Percentiles rank a stretch among this genome's conserved stretches.
These are phyloP conservation scores for Xeromyces bisporus DNA, from an alignment of 495 filamentous ascomycete genomes.

Conservation along the genomic window DNA sequence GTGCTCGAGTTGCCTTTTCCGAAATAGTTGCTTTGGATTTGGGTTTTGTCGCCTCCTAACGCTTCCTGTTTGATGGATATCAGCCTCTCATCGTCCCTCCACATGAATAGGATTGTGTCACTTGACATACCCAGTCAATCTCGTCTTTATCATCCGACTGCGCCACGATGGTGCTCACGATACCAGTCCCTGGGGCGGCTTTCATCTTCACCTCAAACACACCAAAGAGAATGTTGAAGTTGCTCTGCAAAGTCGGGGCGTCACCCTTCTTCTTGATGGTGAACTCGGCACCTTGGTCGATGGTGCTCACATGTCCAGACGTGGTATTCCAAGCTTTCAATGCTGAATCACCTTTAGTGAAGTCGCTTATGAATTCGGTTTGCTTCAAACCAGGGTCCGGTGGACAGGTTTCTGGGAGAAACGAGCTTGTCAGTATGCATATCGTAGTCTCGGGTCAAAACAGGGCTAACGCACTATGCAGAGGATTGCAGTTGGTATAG, in stretches of 20 bases:
- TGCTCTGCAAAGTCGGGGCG: slow-evolving; percentile 54
- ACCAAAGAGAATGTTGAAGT: slow-evolving; percentile 69
- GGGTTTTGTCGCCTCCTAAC: slow-evolving; percentile 41
- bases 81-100: neutral
- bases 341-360: slow-evolving; percentile 37
- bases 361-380: slow-evolving; percentile 42
- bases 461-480: slow-evolving; percentile 12
- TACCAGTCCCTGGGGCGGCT: slow-evolving; percentile 52
- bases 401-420: slow-evolving; percentile 32
- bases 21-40: slow-evolving; percentile 88
- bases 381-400: slow-evolving; percentile 45
- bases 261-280: slow-evolving; percentile 53
- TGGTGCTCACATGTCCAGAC: slow-evolving; percentile 33
- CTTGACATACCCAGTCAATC: slow-evolving; percentile 66
- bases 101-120: neutral
- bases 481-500: slow-evolving; percentile 27
- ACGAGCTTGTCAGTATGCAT: neutral
- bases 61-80: slow-evolving; percentile 17
- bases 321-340: slow-evolving; percentile 43
- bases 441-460: too few relatives aligned
- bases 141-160: slow-evolving; percentile 90
- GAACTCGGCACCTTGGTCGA: slow-evolving; percentile 46
- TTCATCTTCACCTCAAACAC: slow-evolving; percentile 54
- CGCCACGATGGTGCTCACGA: slow-evolving; percentile 67
- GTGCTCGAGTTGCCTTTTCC: slow-evolving; percentile 68